Base-by-base conservation (phyloP, 1,139 yeast genomes). In the Blastobotrys proliferans region DNA sequence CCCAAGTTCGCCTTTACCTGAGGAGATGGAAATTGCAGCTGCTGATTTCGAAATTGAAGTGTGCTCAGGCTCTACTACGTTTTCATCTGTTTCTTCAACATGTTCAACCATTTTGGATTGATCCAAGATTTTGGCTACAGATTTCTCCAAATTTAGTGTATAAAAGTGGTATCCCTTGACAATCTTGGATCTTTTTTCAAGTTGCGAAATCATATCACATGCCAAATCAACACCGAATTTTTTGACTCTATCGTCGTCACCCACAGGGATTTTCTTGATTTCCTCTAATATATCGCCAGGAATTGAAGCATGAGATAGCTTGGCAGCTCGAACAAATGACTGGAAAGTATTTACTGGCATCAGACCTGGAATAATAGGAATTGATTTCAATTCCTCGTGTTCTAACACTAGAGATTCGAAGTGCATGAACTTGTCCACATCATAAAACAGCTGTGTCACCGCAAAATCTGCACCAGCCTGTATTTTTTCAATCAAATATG, bases 281-380 rank as follows among this genome's bases (percentile, higher is more conserved):
- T 64, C 61, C 18, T 68, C 72, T 43, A 83, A 64, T 20, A 82
- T 63, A 0, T 60, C 45, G 18, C 63, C 61, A 0, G 99, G 98
- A 46, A 92, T 81, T 2, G 83, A 73, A 1, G 97, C 97, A 66
- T 88, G 95, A 18, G 95, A 83, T 45, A 94, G 69, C 58, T 84
- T 86, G 11, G 97, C 80, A 16, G 97, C 95, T 58, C 98, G 77
- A 47, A 83, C 77, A 58, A 92, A 88, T 37, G 90, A 79, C 53
- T 79, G 78, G 62, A 79, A 88, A 2, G 96, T 90, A 55, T 90
- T 88, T 29, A 94, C 81, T n/a, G 99, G 98, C 94, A 92, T 84
- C 53, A 92, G 69, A 1, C 98, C 98, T 0, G 98, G 98, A 40
- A 92, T 75, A 35, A 92, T 68, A 9, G 84, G 77, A 31, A 83